Evolutionary conservation across 2,329 filamentous ascomycete genomes (phyloP).

Genomic region (Lasiodiplodia gonubiensis): DNA sequence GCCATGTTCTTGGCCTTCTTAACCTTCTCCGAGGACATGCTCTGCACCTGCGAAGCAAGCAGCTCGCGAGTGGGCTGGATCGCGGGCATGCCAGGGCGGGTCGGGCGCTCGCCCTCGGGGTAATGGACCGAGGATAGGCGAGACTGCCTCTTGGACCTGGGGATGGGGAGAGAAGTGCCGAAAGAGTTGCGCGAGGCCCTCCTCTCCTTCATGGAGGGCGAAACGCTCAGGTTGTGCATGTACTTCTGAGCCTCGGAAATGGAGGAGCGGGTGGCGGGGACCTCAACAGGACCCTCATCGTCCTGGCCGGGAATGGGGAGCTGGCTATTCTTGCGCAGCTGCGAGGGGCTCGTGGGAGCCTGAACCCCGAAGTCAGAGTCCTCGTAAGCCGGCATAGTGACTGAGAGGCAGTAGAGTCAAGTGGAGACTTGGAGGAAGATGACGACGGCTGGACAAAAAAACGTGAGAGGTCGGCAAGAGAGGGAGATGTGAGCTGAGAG

Average conservation of each 20-base stretch:
- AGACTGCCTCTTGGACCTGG: slow-evolving; percentile 71
- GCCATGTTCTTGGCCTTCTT: slow-evolving; percentile 77
- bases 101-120: slow-evolving; percentile 50
- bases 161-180: slow-evolving; percentile 74
- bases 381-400: slow-evolving; percentile 66
- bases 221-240: slow-evolving; percentile 75
- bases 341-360: slow-evolving; percentile 36
- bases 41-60: slow-evolving; percentile 72
- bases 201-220: slow-evolving; percentile 70
- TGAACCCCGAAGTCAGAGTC: slow-evolving; percentile 61
- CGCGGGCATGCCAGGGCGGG: slow-evolving; percentile 63
- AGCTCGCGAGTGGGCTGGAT: slow-evolving; percentile 70
- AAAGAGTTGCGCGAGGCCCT: slow-evolving; percentile 77
- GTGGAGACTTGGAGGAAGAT: neutral
- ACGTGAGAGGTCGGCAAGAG: slow-evolving; percentile 14
- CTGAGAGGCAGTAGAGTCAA: slow-evolving; percentile 25
- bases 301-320: slow-evolving; percentile 54
- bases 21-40: slow-evolving; percentile 69
- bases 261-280: slow-evolving; percentile 71
- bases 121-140: slow-evolving; percentile 68
- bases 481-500: slow-evolving; percentile 14
- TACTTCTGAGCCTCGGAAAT: slow-evolving; percentile 71
- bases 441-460: neutral
- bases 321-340: slow-evolving; percentile 37
- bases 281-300: slow-evolving; percentile 58